Percentiles rank a stretch among this genome's conserved stretches.
Evolutionary conservation across 345 rosid genomes (phyloP).

Genomic region (Lagerstroemia speciosa): DNA sequence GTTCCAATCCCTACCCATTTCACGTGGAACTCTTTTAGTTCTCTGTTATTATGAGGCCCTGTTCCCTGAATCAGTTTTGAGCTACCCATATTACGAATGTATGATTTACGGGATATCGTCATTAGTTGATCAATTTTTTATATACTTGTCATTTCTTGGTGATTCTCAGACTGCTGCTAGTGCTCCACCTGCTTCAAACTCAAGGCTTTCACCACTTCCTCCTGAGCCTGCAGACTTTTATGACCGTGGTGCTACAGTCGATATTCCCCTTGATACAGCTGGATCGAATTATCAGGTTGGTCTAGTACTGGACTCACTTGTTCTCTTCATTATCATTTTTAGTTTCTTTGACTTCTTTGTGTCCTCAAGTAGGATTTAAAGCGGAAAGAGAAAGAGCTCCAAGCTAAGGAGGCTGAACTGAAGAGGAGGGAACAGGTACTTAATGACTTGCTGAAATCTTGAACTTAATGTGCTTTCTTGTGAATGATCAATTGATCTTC

Average conservation of each 20-base stretch:
- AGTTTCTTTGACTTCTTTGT: not conserved
- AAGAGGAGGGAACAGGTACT: conserved; percentile 80
- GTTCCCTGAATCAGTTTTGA: not conserved
- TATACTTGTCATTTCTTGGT: not conserved
- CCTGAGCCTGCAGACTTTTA: conserved; percentile 82
- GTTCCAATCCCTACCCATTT: not conserved
- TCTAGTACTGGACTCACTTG: not conserved
- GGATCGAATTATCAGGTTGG: conserved; percentile 30
- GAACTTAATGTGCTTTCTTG: not conserved
- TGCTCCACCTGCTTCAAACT: conserved; percentile 58
- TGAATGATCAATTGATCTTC: not conserved
- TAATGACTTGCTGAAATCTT: not conserved
- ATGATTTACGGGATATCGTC: not conserved
- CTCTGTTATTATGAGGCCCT: not conserved
- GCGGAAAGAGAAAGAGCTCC: conserved; percentile 88
- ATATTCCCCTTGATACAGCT: conserved; percentile 78
- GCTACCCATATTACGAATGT: not conserved
- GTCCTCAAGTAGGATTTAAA: conserved; percentile 52
- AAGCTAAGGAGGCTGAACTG: conserved; percentile 92
- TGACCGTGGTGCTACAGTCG: conserved; percentile 66
- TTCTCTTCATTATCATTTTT: not conserved
- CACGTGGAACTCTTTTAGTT: not conserved
- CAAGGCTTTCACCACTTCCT: conserved; percentile 97
- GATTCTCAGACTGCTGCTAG: conserved; percentile 38
- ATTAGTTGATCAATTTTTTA: no score